phyloP scores from a whole-genome alignment of 78 protist genomes.

The Creolimax fragrantissima region DNA sequence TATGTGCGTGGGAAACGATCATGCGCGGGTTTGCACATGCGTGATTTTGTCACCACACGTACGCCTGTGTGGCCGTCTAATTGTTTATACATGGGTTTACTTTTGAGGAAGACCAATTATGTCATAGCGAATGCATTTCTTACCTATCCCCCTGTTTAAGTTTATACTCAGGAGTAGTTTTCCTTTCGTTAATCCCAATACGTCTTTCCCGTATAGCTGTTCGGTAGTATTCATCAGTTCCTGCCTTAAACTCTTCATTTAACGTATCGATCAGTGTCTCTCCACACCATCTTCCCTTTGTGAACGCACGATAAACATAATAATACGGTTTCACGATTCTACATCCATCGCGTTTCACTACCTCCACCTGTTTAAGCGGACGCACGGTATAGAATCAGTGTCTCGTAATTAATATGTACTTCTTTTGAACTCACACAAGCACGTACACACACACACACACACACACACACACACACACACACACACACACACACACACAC shows the following conservation, averaged over 20 bases:
- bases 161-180: not conserved
- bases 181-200: not conserved
- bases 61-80: too few relatives aligned
- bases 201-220: not conserved
- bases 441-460: too few relatives aligned
- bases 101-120: too few relatives aligned
- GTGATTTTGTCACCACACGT: not conserved
- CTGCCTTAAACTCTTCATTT: slow-evolving; percentile 34
- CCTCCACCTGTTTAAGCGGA: too few relatives aligned
- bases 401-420: too few relatives aligned
- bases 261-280: slow-evolving; percentile 44
- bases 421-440: too few relatives aligned
- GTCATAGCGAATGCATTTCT: too few relatives aligned
- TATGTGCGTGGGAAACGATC: slow-evolving; percentile 5
- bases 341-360: not conserved
- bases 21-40: not conserved
- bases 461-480: too few relatives aligned
- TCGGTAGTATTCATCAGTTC: not conserved
- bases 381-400: too few relatives aligned
- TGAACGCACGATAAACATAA: slow-evolving; percentile 30
- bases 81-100: too few relatives aligned
- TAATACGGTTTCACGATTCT: slow-evolving; percentile 53
- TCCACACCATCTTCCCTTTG: slow-evolving; percentile 74
- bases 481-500: too few relatives aligned
- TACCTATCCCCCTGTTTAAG: not conserved